Evolutionary conservation across 495 filamentous ascomycete genomes (phyloP).

Genomic region (Daldinia bambusicola): DNA sequence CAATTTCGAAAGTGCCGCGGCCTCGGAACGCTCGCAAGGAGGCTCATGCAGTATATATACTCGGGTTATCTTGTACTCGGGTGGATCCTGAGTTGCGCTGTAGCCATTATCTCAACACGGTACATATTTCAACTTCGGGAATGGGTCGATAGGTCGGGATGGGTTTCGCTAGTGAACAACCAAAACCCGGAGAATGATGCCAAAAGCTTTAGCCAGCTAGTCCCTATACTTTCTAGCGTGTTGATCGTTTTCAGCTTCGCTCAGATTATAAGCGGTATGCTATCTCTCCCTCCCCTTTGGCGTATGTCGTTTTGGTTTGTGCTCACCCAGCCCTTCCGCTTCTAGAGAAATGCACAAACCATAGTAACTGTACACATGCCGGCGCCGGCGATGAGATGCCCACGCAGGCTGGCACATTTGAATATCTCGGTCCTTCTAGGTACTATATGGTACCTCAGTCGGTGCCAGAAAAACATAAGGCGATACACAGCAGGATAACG

Average conservation of each 20-base stretch:
- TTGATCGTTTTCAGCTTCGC: conserved; percentile 52
- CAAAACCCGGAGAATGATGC: conserved; percentile 48
- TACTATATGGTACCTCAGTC: conserved; percentile 16
- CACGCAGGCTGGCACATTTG: conserved; percentile 11
- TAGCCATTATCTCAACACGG: conserved; percentile 28
- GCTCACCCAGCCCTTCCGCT: not conserved
- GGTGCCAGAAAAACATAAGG: conserved; percentile 18
- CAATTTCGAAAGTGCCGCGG: conserved; percentile 15
- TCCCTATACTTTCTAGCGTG: conserved; percentile 49
- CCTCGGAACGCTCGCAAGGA: conserved; percentile 21
- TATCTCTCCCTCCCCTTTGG: not conserved
- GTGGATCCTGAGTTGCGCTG: conserved; percentile 30
- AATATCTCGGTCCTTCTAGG: conserved; percentile 21
- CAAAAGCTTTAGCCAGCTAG: conserved; percentile 52
- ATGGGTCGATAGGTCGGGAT: conserved; percentile 48
- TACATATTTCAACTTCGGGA: conserved; percentile 46
- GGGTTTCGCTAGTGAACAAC: conserved; percentile 36
- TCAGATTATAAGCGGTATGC: conserved; percentile 51
- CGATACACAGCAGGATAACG: not conserved
- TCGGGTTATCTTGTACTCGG: conserved; percentile 42
- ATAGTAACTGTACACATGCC: conserved; percentile 18
- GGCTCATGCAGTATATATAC: conserved; percentile 32
- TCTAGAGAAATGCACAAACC: conserved; percentile 32
- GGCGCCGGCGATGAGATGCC: conserved; percentile 10
- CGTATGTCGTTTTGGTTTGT: not conserved